These are phyloP conservation scores for Flaveria robusta DNA, from an alignment of 129 eudicot species.

Conservation along the genomic window DNA sequence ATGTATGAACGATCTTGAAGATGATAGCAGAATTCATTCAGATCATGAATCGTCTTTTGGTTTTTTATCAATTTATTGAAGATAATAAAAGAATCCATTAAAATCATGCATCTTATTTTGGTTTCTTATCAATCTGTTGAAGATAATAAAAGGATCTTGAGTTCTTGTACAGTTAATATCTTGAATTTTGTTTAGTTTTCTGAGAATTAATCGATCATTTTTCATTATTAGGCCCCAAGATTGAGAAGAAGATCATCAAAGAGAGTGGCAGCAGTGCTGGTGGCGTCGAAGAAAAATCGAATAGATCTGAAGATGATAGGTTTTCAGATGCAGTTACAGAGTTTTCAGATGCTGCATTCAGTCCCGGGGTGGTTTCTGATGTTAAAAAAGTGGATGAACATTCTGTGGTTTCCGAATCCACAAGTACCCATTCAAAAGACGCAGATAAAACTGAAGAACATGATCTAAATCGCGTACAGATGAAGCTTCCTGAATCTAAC, in stretches of 20 bases:
- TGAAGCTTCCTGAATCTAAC: background rate
- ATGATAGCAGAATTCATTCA: background rate
- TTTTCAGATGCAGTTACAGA: constrained; percentile 76
- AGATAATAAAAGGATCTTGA: background rate
- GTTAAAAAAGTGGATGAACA: constrained; percentile 8
- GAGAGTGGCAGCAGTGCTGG: constrained; percentile 42
- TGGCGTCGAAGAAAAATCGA: constrained; percentile 46
- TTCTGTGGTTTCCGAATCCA: constrained; percentile 18
- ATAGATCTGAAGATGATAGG: constrained; percentile 67
- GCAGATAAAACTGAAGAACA: constrained; percentile 15
- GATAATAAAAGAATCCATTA: too few relatives aligned
- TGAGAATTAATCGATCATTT: constrained; percentile 12
- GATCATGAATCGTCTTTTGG: too few relatives aligned
- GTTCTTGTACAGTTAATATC: background rate
- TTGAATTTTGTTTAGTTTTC: background rate
- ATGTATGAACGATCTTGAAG: background rate
- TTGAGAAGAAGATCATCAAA: constrained; percentile 40
- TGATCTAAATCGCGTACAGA: background rate
- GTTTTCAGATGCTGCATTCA: constrained; percentile 54
- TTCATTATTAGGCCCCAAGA: constrained; percentile 46
- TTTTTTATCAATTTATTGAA: too few relatives aligned
- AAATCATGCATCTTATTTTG: background rate
- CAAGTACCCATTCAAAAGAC: constrained; percentile 19
- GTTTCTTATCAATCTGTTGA: background rate
- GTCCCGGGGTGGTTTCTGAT: constrained; percentile 35